Conservation (phyloP, 2,329 filamentous ascomycete genomes). For the Xylogone sp. region DNA sequence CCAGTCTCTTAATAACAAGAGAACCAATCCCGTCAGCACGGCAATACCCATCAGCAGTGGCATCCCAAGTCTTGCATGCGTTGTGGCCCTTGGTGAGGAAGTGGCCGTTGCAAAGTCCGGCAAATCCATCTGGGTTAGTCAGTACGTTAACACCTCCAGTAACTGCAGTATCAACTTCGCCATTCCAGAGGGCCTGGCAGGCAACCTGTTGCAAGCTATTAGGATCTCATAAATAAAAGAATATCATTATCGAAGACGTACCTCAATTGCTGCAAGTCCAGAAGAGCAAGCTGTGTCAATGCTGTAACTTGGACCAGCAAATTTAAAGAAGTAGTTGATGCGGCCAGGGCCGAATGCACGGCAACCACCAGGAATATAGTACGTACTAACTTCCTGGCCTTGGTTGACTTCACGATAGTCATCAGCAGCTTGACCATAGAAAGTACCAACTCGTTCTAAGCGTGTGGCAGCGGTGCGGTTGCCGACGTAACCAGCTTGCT, state of each 20-base stretch:
- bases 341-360: constrained; percentile 24
- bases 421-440: constrained; percentile 21
- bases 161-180: constrained; percentile 11
- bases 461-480: constrained; percentile 15
- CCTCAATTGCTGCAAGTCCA: constrained; percentile 29
- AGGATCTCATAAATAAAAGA: no score
- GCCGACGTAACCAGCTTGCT: constrained; percentile 69
- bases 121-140: constrained; percentile 11
- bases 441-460: constrained; percentile 34
- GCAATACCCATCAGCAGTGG: constrained; percentile 46
- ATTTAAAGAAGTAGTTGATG: constrained; percentile 36
- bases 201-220: constrained; percentile 5
- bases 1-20: constrained; percentile 42
- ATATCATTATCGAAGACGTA: neutral
- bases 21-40: constrained; percentile 42
- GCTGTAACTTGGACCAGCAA: constrained; percentile 32
- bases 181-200: constrained; percentile 8
- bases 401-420: constrained; percentile 26
- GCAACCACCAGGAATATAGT: constrained; percentile 20
- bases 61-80: constrained; percentile 41
- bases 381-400: constrained; percentile 21
- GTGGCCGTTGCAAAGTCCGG: constrained; percentile 8
- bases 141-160: constrained; percentile 10
- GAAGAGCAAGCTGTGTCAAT: constrained; percentile 32
- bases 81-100: constrained; percentile 29